Conservation (phyloP, 805 yeast species). For the Groenewaldozyma salmanticensis region DNA sequence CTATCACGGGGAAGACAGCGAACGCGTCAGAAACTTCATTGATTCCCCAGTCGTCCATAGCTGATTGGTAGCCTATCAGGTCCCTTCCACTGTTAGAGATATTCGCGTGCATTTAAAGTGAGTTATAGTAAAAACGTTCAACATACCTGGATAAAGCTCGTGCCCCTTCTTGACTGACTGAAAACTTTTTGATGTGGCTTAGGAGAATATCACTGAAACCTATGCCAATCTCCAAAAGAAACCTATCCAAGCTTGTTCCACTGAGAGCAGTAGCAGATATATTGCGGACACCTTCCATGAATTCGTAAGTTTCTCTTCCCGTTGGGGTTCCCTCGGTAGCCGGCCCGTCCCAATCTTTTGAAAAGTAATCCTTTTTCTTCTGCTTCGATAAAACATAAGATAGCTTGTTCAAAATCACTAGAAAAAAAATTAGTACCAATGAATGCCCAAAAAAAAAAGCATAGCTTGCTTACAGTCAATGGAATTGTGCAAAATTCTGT, state of each 20-base stretch:
- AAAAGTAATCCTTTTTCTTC: constrained; percentile 60
- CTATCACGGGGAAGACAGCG: constrained; percentile 67
- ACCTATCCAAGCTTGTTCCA: constrained; percentile 40
- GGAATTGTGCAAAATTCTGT: constrained; percentile 52
- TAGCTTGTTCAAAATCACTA: constrained; percentile 41
- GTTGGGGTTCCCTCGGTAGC: constrained; percentile 44
- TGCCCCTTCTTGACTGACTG: constrained; percentile 76
- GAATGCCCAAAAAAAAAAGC: background rate
- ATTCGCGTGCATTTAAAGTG: too few species aligned
- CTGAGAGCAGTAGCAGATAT: constrained; percentile 32
- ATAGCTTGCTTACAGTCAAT: constrained; percentile 29
- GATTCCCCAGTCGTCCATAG: constrained; percentile 58
- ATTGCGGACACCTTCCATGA: constrained; percentile 36
- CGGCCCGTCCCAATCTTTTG: constrained; percentile 25
- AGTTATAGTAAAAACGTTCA: too few species aligned
- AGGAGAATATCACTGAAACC: constrained; percentile 49
- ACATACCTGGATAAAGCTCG: constrained; percentile 64
- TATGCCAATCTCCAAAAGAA: constrained; percentile 49
- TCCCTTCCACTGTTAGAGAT: too few species aligned
- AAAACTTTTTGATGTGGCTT: constrained; percentile 64
- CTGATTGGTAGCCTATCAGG: constrained; percentile 62
- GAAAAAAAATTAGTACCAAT: background rate
- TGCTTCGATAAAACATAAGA: constrained; percentile 49
- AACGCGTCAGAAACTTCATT: constrained; percentile 52
- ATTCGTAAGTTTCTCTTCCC: constrained; percentile 51